Conservation (phyloP, 2,329 filamentous ascomycete species). For the Triangularia verruculosa region DNA sequence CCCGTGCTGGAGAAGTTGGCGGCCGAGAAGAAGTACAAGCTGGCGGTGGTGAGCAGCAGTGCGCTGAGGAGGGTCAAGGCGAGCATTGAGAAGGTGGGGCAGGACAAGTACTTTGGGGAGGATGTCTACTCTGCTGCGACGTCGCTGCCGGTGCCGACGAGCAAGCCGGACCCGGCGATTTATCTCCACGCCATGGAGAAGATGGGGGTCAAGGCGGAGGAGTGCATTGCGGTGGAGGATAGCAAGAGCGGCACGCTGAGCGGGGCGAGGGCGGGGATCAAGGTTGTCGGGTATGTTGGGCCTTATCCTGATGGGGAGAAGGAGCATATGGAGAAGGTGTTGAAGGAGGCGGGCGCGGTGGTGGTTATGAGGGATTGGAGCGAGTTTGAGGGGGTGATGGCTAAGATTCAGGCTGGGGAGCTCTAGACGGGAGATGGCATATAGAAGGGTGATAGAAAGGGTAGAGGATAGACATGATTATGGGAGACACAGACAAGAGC, state of each 20-base stretch:
- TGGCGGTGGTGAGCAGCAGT: slow-evolving; percentile 79
- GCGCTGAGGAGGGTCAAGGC: slow-evolving; percentile 75
- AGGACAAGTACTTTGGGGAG: slow-evolving; percentile 76
- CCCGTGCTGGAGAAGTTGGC: slow-evolving; percentile 65
- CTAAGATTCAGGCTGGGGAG: slow-evolving; percentile 44
- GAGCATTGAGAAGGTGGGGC: slow-evolving; percentile 73
- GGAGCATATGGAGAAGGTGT: slow-evolving; percentile 61
- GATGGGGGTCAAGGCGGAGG: slow-evolving; percentile 66
- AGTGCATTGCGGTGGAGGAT: slow-evolving; percentile 83
- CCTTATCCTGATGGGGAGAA: slow-evolving; percentile 64
- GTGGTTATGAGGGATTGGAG: slow-evolving; percentile 60
- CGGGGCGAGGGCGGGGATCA: slow-evolving; percentile 70
- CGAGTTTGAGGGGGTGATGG: slow-evolving; percentile 50
- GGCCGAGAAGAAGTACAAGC: slow-evolving; percentile 58
- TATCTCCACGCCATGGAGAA: slow-evolving; percentile 75
- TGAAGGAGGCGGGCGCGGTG: slow-evolving; percentile 60
- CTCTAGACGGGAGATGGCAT: slow-evolving; percentile 9
- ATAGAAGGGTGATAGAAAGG: background rate
- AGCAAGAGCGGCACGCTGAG: slow-evolving; percentile 81
- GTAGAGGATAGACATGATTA: background rate
- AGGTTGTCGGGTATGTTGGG: slow-evolving; percentile 80
- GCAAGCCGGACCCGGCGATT: slow-evolving; percentile 87
- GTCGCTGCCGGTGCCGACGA: slow-evolving; percentile 73
- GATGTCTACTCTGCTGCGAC: slow-evolving; percentile 80
- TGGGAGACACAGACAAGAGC: slow-evolving; percentile 4